A percentile compares a stretch with the other conserved stretches of the same genome.
These are phyloP conservation scores for Kodamaea restingae DNA, from an alignment of 805 yeast species.

Conservation along the genomic window DNA sequence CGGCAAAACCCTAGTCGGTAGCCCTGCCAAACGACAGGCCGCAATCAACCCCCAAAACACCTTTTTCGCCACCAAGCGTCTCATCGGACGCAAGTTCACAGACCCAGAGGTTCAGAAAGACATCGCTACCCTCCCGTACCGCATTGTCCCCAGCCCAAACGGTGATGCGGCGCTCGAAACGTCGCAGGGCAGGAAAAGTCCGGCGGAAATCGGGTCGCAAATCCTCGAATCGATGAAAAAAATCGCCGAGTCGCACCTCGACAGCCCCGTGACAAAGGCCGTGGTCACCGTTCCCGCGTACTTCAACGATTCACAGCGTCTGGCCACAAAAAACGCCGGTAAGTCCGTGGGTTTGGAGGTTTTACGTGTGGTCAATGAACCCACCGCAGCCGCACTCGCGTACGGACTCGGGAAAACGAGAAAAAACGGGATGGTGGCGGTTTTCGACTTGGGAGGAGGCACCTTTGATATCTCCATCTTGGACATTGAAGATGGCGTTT, in stretches of 20 bases:
- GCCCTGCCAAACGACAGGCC: constrained; percentile 74
- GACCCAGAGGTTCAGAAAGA: constrained; percentile 72
- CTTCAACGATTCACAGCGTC: constrained; percentile 78
- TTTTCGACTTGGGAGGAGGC: constrained; percentile 81
- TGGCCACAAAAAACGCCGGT: constrained; percentile 80
- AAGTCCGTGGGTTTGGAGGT: constrained; percentile 71
- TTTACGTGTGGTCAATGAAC: constrained; percentile 74
- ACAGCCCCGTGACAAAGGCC: constrained; percentile 52
- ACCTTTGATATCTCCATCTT: constrained; percentile 78
- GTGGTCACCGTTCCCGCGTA: constrained; percentile 85
- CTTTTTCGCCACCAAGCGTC: constrained; percentile 75
- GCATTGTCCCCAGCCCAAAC: constrained; percentile 52
- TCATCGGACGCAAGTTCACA: constrained; percentile 67
- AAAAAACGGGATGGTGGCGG: constrained; percentile 51
- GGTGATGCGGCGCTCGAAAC: constrained; percentile 69
- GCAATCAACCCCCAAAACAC: constrained; percentile 73
- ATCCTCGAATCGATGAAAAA: constrained; percentile 62
- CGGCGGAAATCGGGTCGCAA: constrained; percentile 68
- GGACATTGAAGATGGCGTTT: constrained; percentile 76
- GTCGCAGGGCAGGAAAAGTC: constrained; percentile 47
- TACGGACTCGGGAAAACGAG: constrained; percentile 62
- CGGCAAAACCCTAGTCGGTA: constrained; percentile 47
- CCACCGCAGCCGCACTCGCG: constrained; percentile 83
- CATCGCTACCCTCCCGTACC: constrained; percentile 57
- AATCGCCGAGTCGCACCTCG: constrained; percentile 53